Base-by-base conservation (phyloP, 1,284 basidiomycete genomes). In the Porogramme epimiltina region DNA sequence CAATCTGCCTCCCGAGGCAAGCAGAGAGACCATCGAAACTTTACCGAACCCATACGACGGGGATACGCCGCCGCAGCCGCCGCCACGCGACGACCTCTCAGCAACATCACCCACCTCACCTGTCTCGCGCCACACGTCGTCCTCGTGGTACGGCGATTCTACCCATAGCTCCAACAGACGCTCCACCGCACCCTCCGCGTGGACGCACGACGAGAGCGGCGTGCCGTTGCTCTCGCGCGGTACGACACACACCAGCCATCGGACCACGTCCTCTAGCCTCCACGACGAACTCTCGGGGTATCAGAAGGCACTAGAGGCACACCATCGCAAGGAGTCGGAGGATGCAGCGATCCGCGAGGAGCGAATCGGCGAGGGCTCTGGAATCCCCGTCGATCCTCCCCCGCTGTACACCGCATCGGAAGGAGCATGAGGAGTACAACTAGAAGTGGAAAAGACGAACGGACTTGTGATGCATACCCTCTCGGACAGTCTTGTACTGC, bases 281-380 rank as follows among this genome's bases (percentile, higher is more conserved):
- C 52, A 57, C 38, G 55, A 59, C 39, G 65, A 67, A 45, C 55
- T 68, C 45, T 52, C 58, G n/a, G 54, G 49, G 3, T 66, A 66
- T 43, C 64, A 68, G 55, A 68, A 66, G 54, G 54, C 55, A 24
- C 48, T 68, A 41, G 64, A 68, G 54, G 59, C 56, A 9, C 64
- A 68, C 31, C 59, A 65, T 41, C 53, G 56, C 45, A 64, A 66
- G 48, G 62, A 63, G 25, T 48, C 49, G 20, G 54, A 59, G 25
- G 57, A 55, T 19, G 57, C 52, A 49, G 47, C 40, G 42, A 37
- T 22, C 11, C 42, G 50, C 33, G 44, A 54, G 34, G 24, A 22
- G 13, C 24, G 50, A 20, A 47, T 54, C 38, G 46, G 56, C 18
- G 37, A 51, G 47, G 41, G 49, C 45, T 50, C 45, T 18, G 28